Conservation (phyloP, 306 rosid genomes). For the Pterocarpus macrocarpus region DNA sequence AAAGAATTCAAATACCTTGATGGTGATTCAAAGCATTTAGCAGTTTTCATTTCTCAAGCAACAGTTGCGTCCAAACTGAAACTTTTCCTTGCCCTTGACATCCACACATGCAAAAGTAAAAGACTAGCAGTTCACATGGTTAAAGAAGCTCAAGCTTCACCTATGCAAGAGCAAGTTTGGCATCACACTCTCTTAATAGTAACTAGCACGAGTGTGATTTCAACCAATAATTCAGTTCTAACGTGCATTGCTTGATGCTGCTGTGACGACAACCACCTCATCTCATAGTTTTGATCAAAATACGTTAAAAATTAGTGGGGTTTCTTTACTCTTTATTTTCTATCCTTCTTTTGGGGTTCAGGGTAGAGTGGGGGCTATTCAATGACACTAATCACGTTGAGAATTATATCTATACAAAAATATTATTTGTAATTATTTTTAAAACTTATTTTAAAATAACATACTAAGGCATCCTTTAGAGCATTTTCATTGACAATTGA, state of each 20-base stretch:
- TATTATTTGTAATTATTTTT: too few species aligned
- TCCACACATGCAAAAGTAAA: background rate
- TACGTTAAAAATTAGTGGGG: background rate
- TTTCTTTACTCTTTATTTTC: conserved; percentile 17
- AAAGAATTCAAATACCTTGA: background rate
- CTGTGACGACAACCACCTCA: background rate
- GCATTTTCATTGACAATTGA: too few species aligned
- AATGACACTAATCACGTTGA: background rate
- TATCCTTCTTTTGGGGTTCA: conserved; percentile 3
- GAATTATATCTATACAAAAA: background rate
- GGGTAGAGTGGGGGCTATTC: background rate
- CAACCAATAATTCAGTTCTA: conserved; percentile 10
- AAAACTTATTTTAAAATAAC: too few species aligned
- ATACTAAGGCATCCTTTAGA: too few species aligned
- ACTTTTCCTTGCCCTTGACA: background rate
- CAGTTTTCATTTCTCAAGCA: background rate
- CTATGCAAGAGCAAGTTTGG: background rate
- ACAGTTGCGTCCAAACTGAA: background rate
- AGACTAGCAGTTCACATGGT: conserved; percentile 1
- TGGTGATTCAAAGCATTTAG: background rate
- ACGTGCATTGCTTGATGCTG: conserved; percentile 22
- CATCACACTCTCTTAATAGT: conserved; percentile 1
- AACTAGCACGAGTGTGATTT: conserved; percentile 12
- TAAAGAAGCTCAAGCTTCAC: conserved; percentile 16
- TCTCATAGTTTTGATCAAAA: background rate